These are phyloP conservation scores for Oryza longistaminata DNA, from an alignment of 176 grass and related monocot species.

Conservation along the genomic window DNA sequence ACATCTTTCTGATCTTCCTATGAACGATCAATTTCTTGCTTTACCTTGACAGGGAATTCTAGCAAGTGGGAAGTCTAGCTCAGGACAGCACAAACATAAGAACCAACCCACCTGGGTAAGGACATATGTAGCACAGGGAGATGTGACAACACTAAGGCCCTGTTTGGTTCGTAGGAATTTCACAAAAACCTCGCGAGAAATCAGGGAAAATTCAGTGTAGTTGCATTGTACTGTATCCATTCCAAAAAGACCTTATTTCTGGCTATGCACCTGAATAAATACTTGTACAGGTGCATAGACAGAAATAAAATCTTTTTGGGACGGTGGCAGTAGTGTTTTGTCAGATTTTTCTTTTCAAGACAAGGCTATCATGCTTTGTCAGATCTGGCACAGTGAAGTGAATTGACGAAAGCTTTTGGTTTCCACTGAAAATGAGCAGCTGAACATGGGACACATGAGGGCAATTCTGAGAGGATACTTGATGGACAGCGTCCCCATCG, in stretches of 20 bases:
- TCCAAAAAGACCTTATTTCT: too few relatives aligned
- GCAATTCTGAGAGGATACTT: slow-evolving; percentile 55
- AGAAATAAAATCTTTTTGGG: too few relatives aligned
- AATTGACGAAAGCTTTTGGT: background rate
- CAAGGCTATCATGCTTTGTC: slow-evolving; percentile 16
- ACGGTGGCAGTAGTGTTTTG: too few relatives aligned
- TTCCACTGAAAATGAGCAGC: slow-evolving; percentile 42
- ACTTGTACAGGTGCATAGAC: too few relatives aligned
- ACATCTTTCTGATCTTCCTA: background rate
- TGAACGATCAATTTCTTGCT: background rate
- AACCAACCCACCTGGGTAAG: slow-evolving; percentile 56
- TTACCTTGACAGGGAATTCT: slow-evolving; percentile 35
- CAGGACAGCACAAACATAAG: slow-evolving; percentile 41
- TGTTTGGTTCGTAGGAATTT: background rate
- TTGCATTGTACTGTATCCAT: background rate
- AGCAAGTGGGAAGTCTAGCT: slow-evolving; percentile 18
- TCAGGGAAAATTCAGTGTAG: background rate
- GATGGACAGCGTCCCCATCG: slow-evolving; percentile 52
- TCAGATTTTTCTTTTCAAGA: too few relatives aligned
- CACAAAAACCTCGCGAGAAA: background rate
- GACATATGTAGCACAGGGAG: background rate
- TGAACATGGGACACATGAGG: slow-evolving; percentile 53
- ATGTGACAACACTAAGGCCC: background rate
- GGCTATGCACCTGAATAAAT: too few relatives aligned
- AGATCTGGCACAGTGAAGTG: slow-evolving; percentile 13